Evolutionary conservation across 306 rosid genomes (phyloP), one percentile per base, ranked within the genome.

Genomic region (Quercus wislizeni): DNA sequence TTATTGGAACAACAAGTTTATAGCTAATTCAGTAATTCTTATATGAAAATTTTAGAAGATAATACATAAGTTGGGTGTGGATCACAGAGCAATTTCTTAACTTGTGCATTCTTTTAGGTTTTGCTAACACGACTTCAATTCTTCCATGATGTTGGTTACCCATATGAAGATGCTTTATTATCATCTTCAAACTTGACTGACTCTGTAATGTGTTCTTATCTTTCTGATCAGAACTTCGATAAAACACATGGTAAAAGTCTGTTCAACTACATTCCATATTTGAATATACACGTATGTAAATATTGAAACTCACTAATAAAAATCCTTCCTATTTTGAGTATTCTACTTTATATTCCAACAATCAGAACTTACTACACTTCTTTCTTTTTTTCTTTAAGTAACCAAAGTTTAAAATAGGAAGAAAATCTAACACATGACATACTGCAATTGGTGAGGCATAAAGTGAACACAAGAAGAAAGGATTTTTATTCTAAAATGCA

Each of bases 1-100:
- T 68, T 74, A 86, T 78, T 90, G 97, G 97, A 88, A 94, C 84
- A 90, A 90, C 75, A 90, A 92, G 88, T 87, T 94, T 80, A 80
- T 81, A 79, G 97, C 94, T 43, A 79, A 58, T 2, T 78, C 75
- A 79, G 97, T 92, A 90, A 82, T 52, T 87, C 74, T 51, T 43
- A 54, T n/a, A 31, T 77, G 59, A 12, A 49, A 49, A 30, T 69
- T 35, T 69, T 76, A 71, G 30, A 35, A 67, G 56, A 17, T 8
- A 28, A 65, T 10, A 52, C 2, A 13, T 19, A 27, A 0, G 19
- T 28, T 54, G 74, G 38, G 67, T 64, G 28, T 14, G 17, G 67
- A 17, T 78, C 23, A 33, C 58, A 41, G 20, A 20, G 15, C 4
- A 15, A 17, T 69, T 61, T 71, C 25, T 10, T n/a, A 62, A 62